Conservation (phyloP, 768 basidiomycete species). For the Mycena polygramma region DNA sequence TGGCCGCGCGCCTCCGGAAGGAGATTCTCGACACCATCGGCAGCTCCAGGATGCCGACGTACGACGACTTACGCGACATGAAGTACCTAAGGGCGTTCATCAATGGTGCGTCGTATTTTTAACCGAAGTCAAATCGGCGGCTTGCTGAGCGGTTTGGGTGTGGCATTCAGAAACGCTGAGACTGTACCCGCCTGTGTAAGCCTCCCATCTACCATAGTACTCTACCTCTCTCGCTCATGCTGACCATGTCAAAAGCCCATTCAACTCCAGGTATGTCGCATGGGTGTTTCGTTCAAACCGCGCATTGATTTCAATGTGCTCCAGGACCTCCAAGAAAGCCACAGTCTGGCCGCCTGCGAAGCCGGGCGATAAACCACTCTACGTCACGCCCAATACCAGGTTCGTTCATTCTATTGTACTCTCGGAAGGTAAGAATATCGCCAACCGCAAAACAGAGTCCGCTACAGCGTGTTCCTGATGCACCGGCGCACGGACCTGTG, state of each 20-base stretch:
- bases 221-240: too few relatives aligned
- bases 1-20: conserved; percentile 47
- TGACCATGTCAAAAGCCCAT: too few relatives aligned
- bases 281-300: background rate
- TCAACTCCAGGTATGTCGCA: conserved; percentile 16
- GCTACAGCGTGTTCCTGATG: conserved; percentile 54
- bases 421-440: background rate
- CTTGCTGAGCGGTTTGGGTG: background rate
- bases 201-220: too few relatives aligned
- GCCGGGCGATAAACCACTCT: conserved; percentile 41
- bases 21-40: conserved; percentile 53
- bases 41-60: conserved; percentile 44
- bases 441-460: conserved; percentile 22
- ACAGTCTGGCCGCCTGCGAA: conserved; percentile 23
- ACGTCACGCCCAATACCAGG: conserved; percentile 45
- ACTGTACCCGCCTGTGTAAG: conserved; percentile 36
- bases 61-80: conserved; percentile 53
- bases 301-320: background rate
- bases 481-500: conserved; percentile 58
- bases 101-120: conserved; percentile 19
- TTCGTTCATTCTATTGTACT: too few relatives aligned
- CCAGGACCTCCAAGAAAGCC: conserved; percentile 25
- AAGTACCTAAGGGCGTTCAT: conserved; percentile 58
- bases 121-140: too few relatives aligned
- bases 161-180: conserved; percentile 27